These are phyloP conservation scores for Chlamydomonas sphaeroides DNA, from an alignment of 139 green algal species.

Conservation along the genomic window DNA sequence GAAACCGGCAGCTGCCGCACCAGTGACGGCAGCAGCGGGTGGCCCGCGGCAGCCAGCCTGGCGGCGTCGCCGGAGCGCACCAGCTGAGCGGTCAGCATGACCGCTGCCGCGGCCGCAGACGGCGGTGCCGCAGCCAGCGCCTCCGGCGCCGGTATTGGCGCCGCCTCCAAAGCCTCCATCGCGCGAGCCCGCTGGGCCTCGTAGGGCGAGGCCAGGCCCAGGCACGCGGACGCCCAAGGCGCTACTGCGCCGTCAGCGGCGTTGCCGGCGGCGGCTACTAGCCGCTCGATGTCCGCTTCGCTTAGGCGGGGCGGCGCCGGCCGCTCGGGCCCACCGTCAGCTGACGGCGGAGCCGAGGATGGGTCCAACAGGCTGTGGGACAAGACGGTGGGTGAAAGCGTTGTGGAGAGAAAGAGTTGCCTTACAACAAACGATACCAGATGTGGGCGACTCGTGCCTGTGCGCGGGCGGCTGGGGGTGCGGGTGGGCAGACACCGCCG, in stretches of 20 bases:
- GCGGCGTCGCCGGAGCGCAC: not conserved
- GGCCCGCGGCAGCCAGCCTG: not conserved
- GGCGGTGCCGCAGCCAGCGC: not conserved
- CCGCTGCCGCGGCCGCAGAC: not conserved
- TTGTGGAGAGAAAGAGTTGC: too few species aligned
- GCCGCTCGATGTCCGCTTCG: not conserved
- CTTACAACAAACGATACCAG: too few species aligned
- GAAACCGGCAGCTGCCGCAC: not conserved
- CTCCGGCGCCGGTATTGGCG: not conserved
- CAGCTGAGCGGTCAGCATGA: not conserved
- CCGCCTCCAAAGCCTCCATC: not conserved
- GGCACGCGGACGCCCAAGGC: too few species aligned
- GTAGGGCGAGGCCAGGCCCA: constrained; percentile 24
- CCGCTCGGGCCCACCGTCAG: too few species aligned
- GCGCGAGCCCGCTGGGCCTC: not conserved
- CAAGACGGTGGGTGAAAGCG: too few species aligned
- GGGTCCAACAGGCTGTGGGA: too few species aligned
- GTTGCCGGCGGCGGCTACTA: not conserved
- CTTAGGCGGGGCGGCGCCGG: too few species aligned
- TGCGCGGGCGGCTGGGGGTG: too few species aligned
- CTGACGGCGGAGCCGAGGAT: too few species aligned
- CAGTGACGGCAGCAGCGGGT: not conserved
- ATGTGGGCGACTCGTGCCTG: too few species aligned
- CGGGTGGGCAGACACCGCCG: not conserved
- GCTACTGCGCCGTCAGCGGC: too few species aligned